A percentile compares a stretch with the other conserved stretches of the same genome.
Conservation (phyloP, 257 asterid species). For the Nicotiana paniculata region DNA sequence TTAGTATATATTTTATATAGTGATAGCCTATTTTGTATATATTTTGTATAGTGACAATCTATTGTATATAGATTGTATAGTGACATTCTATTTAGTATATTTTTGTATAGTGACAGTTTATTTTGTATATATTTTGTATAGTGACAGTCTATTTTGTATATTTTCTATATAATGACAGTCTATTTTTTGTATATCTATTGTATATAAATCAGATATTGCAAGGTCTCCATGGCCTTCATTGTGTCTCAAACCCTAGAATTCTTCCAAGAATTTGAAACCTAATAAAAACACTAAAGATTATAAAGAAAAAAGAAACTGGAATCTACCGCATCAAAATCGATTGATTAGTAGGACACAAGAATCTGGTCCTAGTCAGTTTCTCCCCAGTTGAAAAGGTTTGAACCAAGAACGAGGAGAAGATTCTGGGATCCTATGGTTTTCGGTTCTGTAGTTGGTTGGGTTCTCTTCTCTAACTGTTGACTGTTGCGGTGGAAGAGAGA, state of each 20-base stretch:
- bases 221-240: slow-evolving; percentile 69
- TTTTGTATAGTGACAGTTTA: too few relatives aligned
- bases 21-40: too few relatives aligned
- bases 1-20: too few relatives aligned
- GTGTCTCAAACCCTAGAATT: slow-evolving; percentile 26
- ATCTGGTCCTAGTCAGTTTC: not conserved
- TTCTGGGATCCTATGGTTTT: not conserved
- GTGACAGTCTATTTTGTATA: too few relatives aligned
- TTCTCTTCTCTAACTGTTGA: not conserved
- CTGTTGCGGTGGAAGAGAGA: slow-evolving; percentile 21
- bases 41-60: too few relatives aligned
- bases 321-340: not conserved
- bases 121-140: too few relatives aligned
- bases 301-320: not conserved
- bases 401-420: not conserved
- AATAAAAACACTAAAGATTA: not conserved
- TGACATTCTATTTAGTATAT: too few relatives aligned
- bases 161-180: too few relatives aligned
- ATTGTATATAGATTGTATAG: too few relatives aligned
- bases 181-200: too few relatives aligned
- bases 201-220: slow-evolving; percentile 68
- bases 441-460: not conserved
- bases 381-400: not conserved
- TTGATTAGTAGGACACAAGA: not conserved
- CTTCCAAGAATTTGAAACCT: slow-evolving; percentile 1